Base-by-base conservation (phyloP, 345 rosid species). In the Excoecaria agallocha region DNA sequence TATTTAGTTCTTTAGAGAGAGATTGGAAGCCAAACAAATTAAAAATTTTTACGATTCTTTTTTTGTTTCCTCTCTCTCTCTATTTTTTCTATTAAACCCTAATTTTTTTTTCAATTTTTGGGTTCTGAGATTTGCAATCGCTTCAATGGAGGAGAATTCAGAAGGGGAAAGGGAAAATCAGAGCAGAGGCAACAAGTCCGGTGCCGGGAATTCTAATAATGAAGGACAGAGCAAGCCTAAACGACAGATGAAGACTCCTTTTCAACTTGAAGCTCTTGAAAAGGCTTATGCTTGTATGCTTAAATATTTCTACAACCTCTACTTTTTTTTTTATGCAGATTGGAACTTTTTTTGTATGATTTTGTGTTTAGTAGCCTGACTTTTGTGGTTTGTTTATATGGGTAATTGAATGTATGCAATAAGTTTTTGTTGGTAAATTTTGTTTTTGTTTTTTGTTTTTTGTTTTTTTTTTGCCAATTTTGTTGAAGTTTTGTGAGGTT, bases 231-330 rank as follows among this genome's bases (percentile, higher is more conserved):
- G 77, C 70, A 96, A 87, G 88, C 94, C 98, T 55, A 96, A 93
- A 81, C 94, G 99, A 16, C 97, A 91, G 95, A 96, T 96, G 99
- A 96, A 96, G 80, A 96, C 98, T 74, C 98, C 98, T 12, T 91
- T 78, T 77, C 98, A 96, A 82, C 97, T 96, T 38, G 91, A 93
- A 75, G 84, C 87, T 69, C 86, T 96, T 0, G 98, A 96, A 88
- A 90, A 86, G 76, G 93, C 96, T 62, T 96, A 88, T 86, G 84
- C 97, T 45, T 69, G 91, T 88, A 25, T 66, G 84, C 81, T 20
- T 45, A 13, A 10, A 62, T 69, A 22, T 20, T 12, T 24, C 6
- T 50, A 0, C n/a, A n/a, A n/a, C n/a, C n/a, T n/a, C n/a, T n/a
- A n/a, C 20, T n/a, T 25, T n/a, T 2, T 48, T 57, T 22, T 78